A percentile compares a stretch with the other conserved stretches of the same genome.
phyloP scores from a whole-genome alignment of 2,329 filamentous ascomycete genomes.

The Stemphylium lycopersici region DNA sequence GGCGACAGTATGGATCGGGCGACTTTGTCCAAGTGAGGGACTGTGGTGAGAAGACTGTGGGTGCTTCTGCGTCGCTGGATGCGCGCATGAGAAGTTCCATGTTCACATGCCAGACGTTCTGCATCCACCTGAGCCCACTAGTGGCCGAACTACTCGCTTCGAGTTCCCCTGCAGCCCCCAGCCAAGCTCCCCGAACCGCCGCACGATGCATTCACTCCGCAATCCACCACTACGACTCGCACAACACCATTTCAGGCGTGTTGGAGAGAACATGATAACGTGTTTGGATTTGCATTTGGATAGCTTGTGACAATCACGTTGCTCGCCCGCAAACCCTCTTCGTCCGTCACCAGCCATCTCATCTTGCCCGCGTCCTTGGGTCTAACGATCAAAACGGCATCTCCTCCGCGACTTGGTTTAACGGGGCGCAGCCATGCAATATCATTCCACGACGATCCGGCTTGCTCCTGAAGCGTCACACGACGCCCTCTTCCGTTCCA shows the following conservation, averaged over 20 bases:
- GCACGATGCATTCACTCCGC: not conserved
- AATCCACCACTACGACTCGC: too few relatives aligned
- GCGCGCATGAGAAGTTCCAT: slow-evolving; percentile 9
- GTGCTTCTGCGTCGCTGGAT: not conserved
- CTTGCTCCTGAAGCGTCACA: not conserved
- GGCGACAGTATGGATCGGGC: slow-evolving; percentile 3
- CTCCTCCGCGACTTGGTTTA: not conserved
- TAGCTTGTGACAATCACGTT: too few relatives aligned
- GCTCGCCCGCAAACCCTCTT: too few relatives aligned
- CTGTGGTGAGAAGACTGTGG: not conserved
- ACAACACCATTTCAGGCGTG: too few relatives aligned
- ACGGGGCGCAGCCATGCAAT: not conserved
- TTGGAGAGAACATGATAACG: too few relatives aligned
- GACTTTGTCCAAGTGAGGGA: not conserved
- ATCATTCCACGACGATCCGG: not conserved
- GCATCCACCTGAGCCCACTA: slow-evolving; percentile 3
- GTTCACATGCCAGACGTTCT: slow-evolving; percentile 6
- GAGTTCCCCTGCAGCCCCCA: not conserved
- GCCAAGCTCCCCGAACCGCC: slow-evolving; percentile 5
- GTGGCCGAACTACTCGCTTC: slow-evolving; percentile 2
- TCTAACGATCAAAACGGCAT: not conserved
- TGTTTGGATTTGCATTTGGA: too few relatives aligned
- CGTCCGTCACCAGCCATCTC: too few relatives aligned
- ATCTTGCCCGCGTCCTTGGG: too few relatives aligned
- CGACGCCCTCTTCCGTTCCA: too few relatives aligned